Conservation (phyloP, 1,284 basidiomycete species). For the Xerocomus minutiporus region DNA sequence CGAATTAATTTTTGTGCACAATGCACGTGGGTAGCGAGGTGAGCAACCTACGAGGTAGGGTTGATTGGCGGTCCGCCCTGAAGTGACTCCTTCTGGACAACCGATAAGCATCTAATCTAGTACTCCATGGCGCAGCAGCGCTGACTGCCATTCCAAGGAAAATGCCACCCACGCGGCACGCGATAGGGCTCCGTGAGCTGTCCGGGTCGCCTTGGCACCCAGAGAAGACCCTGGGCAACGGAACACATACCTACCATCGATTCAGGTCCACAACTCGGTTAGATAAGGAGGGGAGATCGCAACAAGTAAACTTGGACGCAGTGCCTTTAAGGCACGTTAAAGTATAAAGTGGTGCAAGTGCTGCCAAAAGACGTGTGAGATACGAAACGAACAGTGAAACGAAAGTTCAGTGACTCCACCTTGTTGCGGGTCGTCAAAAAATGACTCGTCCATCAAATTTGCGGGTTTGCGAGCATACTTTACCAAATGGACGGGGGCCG, state of each 20-base stretch:
- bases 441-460: no score
- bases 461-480: neutral
- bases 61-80: neutral
- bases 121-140: neutral
- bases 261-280: neutral
- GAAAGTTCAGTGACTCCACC: neutral
- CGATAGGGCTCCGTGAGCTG: neutral
- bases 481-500: neutral
- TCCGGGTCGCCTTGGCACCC: neutral
- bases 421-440: neutral
- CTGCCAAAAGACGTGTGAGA: neutral
- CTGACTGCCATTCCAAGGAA: neutral
- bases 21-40: neutral
- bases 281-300: neutral
- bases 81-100: neutral
- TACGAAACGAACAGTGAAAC: neutral
- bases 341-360: neutral
- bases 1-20: neutral
- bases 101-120: neutral
- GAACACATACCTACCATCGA: neutral
- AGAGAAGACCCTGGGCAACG: neutral
- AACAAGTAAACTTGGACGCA: neutral
- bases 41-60: neutral
- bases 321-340: neutral
- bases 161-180: neutral